Conservation (phyloP, 2,329 filamentous ascomycete genomes). For the Botrytis deweyae region DNA sequence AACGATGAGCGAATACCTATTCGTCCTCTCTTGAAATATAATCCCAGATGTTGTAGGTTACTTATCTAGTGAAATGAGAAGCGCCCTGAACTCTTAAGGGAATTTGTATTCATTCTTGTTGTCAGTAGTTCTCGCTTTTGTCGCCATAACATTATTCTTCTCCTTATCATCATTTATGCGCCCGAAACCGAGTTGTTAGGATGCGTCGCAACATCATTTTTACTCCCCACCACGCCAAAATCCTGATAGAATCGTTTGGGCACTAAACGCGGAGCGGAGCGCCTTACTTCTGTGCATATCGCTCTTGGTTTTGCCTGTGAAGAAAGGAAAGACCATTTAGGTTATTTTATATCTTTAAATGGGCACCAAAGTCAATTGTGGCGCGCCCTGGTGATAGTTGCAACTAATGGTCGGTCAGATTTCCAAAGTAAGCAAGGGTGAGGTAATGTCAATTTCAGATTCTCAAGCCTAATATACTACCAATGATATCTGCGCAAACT, state of each 20-base stretch:
- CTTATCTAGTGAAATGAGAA: neutral
- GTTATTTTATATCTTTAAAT: neutral
- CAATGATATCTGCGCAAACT: neutral
- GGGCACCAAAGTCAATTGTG: fast-evolving
- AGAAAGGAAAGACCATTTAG: neutral
- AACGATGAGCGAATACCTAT: neutral
- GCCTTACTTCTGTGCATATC: too few species aligned
- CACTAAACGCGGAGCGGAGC: neutral
- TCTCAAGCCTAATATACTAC: neutral
- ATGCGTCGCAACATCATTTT: neutral
- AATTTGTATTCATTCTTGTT: neutral
- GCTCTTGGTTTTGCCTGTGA: neutral
- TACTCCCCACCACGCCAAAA: neutral
- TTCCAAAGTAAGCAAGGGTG: neutral
- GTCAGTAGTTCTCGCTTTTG: neutral
- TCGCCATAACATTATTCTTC: neutral
- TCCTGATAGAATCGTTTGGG: fast-evolving
- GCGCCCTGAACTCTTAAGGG: neutral
- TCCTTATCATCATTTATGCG: fast-evolving
- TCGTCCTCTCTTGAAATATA: neutral
- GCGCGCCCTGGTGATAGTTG: neutral
- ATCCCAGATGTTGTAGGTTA: fast-evolving
- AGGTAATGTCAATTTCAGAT: neutral
- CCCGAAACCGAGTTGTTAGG: fast-evolving
- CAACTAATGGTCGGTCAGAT: fast-evolving